A percentile compares a stretch with the other conserved stretches of the same genome.
These are phyloP conservation scores for Globisporangium solare DNA, from an alignment of 352 stramenopile genomes.

Conservation along the genomic window DNA sequence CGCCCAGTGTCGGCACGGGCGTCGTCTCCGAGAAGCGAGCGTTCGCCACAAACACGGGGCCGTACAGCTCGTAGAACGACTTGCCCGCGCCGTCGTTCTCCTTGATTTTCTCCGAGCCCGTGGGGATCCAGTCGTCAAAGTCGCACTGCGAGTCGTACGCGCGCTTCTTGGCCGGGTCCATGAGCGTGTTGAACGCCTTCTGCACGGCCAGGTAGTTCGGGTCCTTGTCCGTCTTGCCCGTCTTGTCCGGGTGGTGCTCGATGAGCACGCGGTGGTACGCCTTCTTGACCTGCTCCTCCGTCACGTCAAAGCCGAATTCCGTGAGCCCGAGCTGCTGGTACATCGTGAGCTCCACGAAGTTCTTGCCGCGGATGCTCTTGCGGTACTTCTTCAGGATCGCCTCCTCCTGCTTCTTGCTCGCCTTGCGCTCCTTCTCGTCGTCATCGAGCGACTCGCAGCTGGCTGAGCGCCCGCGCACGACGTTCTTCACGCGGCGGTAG, in stretches of 20 bases:
- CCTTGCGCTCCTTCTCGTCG: conserved; percentile 46
- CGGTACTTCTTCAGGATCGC: conserved; percentile 73
- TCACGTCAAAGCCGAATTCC: conserved; percentile 77
- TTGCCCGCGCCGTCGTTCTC: conserved; percentile 75
- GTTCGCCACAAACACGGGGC: conserved; percentile 71
- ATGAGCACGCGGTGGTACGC: conserved; percentile 86
- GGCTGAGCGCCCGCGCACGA: conserved; percentile 63
- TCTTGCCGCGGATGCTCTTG: conserved; percentile 77
- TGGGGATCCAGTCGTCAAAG: conserved; percentile 80
- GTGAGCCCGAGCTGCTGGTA: conserved; percentile 80
- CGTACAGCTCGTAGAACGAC: conserved; percentile 85
- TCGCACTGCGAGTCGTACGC: conserved; percentile 85
- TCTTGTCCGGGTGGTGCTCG: conserved; percentile 87
- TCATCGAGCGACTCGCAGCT: conserved; percentile 77
- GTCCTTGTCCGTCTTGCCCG: conserved; percentile 86
- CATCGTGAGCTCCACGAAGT: conserved; percentile 81
- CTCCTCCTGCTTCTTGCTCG: conserved; percentile 64
- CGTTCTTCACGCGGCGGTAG: conserved; percentile 73
- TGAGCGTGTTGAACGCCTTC: conserved; percentile 78
- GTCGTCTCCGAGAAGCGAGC: conserved; percentile 80
- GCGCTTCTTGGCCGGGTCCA: conserved; percentile 79
- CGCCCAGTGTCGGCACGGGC: conserved; percentile 66
- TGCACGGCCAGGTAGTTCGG: conserved; percentile 86
- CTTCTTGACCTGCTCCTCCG: conserved; percentile 84
- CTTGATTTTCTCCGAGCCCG: conserved; percentile 70